Evolutionary conservation across 2,329 filamentous ascomycete species (phyloP).

Genomic region (Akanthomyces dipterigenus): DNA sequence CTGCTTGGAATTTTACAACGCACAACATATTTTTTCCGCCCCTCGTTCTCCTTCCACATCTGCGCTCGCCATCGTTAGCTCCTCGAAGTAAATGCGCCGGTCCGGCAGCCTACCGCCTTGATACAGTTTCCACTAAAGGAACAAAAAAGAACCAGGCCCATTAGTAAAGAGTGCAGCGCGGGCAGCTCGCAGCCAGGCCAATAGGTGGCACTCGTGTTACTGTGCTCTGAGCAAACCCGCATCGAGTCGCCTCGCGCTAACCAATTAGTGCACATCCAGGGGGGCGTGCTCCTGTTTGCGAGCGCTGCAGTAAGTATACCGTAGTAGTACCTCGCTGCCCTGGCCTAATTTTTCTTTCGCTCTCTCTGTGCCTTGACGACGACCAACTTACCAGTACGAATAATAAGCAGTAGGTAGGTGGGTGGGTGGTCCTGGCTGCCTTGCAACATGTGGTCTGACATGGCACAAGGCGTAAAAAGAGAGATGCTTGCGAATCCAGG

Average conservation of each 20-base stretch:
- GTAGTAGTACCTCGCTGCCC: neutral
- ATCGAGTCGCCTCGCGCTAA: constrained; percentile 7
- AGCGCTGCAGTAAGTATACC: neutral
- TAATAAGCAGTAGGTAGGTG: no score
- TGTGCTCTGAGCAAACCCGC: constrained; percentile 9
- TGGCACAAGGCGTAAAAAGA: neutral
- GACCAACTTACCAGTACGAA: no score
- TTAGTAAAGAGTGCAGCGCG: neutral
- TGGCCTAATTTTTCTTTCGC: no score
- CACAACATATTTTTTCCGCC: neutral
- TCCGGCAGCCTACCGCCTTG: neutral
- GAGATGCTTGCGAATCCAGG: neutral
- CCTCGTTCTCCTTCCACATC: no score
- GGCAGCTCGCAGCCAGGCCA: neutral
- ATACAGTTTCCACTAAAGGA: neutral
- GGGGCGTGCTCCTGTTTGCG: neutral
- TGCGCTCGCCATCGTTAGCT: no score
- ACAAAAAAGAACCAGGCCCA: neutral
- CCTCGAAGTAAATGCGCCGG: no score
- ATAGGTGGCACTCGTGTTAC: neutral
- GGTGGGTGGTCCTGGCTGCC: no score
- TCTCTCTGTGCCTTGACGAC: no score
- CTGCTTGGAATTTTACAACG: neutral
- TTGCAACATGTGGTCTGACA: neutral
- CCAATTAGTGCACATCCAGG: neutral